Base-by-base conservation (phyloP, 257 asterid species). In the Avicennia marina region DNA sequence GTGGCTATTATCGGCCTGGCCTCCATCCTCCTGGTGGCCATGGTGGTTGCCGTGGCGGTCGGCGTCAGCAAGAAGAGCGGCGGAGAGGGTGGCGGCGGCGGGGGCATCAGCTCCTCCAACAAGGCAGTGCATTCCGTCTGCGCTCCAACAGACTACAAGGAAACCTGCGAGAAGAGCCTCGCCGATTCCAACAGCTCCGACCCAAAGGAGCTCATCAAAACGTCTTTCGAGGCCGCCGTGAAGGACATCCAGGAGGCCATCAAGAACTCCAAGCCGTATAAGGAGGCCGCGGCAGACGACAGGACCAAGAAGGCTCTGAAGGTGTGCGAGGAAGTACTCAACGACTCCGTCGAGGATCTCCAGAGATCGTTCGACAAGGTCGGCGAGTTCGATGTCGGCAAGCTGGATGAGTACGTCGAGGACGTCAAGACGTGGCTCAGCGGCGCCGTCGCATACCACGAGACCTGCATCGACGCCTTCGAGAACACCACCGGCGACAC, bases 361-460 rank as follows among this genome's bases (percentile, higher is more conserved):
- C 55, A 53, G 15, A 27, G 44, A 22, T 55, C 75, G 0, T 34
- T 53, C 24, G 51, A 63, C 20, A 18, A 49, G 59, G 15, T 58
- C 3, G 51, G 54, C 4, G 1, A 31, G 3, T 52, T 73, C 15
- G 56, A 67, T 25, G 7, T 22, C 1, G 9, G 20, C 12, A 52
- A 60, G 18, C 38, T 63, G 12, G 6, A 22, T 24, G 3, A 17
- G 3, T 53, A 58, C 0, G 12, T 54, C 8, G 74, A 64, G 45
- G 79, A 77, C 46, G 21, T 77, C 50, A 63, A 59, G 26, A 69
- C 73, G 8, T 72, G 83, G 83, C 72, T 77, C 12, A 66, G 67
- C 6, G 79, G 83, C 16, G 75, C 78, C 19, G 4, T 71, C 8
- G 71, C 77, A 0, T 70, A 66, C 68, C 72, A 75, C 15, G 74